Evolutionary conservation across 83 land plant genomes (phyloP), one percentile per base, ranked within the genome.

Genomic region (Picea abies): DNA sequence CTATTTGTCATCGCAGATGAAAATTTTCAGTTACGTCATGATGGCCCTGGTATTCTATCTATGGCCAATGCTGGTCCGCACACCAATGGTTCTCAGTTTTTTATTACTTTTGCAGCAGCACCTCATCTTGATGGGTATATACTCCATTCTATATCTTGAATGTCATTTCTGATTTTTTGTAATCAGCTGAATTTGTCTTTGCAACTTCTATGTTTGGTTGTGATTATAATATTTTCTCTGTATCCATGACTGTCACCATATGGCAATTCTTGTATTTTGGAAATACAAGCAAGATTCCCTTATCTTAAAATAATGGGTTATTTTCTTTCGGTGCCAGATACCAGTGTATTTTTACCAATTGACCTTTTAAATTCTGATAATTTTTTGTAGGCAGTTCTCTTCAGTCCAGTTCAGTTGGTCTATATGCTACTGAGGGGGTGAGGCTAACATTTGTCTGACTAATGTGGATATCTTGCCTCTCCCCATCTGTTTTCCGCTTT

Each of bases 61-160:
- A 98, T 98, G 99, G 88, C 99, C 29, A 90, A 96, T 89, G 93
- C 95, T 81, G 95, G 96, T 56, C 95, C 90, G 70, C 88, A 93
- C 80, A 84, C 94, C 9, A 88, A 93, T 76, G 97, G 99, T 17
- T 98, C 99, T 81, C 99, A 96, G 77, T 98, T 98, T 83, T 91
- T 89, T 79, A 82, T 98, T 63, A 96, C 99, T 41, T 96, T 98
- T 86, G 86, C 84, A 79, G 82, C 93, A 23, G 80, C 91, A 79
- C 93, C 88, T 65, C 94, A 91, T 84, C 93, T 98, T 82, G 94
- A 98, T 85, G 96, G 99, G 99, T 96, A 20, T 70, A 37, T 35
- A 70, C 20, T 70, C 44, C 19, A 71, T 26, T 72, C 49, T 26
- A 76, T 76, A 39, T 76, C 78, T 76, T 20, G 78, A 20, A 37